Evolutionary conservation across 2,329 filamentous ascomycete genomes (phyloP).

Genomic region (Aspergillus arachidicola): DNA sequence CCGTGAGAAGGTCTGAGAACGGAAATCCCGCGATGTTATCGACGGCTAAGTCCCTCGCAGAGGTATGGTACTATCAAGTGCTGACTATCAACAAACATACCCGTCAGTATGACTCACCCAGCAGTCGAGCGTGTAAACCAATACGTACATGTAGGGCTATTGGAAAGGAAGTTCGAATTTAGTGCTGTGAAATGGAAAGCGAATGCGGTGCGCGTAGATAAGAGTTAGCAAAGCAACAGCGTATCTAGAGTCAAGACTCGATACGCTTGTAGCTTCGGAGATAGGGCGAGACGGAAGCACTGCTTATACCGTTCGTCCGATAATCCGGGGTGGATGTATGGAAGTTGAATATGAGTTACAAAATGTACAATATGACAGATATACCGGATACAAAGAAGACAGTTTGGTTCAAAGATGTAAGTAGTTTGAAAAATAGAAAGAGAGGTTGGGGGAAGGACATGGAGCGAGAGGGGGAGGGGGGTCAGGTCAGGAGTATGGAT

Average conservation of each 20-base stretch:
- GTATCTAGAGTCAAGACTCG: constrained; percentile 17
- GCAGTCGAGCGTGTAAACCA: neutral
- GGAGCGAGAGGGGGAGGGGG: constrained; percentile 18
- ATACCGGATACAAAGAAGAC: constrained; percentile 5
- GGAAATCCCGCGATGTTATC: constrained; percentile 18
- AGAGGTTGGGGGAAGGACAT: constrained; percentile 11
- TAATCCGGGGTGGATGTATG: neutral
- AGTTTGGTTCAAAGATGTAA: neutral
- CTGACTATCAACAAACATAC: constrained; percentile 9
- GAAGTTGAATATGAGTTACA: neutral
- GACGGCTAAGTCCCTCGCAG: constrained; percentile 10
- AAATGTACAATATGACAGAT: constrained; percentile 2
- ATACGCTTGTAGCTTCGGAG: constrained; percentile 33
- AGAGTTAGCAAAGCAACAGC: neutral
- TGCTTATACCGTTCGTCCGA: constrained; percentile 23
- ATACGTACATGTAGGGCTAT: neutral
- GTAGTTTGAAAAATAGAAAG: neutral
- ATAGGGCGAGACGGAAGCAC: constrained; percentile 28
- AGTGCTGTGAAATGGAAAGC: neutral
- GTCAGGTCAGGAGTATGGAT: constrained; percentile 29
- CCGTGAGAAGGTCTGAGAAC: constrained; percentile 37
- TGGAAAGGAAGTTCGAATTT: neutral
- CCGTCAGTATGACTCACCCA: constrained; percentile 22
- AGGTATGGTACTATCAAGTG: neutral
- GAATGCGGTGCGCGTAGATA: neutral